Evolutionary conservation across 257 asterid species (phyloP).

Genomic region (Primulina huaijiensis): DNA sequence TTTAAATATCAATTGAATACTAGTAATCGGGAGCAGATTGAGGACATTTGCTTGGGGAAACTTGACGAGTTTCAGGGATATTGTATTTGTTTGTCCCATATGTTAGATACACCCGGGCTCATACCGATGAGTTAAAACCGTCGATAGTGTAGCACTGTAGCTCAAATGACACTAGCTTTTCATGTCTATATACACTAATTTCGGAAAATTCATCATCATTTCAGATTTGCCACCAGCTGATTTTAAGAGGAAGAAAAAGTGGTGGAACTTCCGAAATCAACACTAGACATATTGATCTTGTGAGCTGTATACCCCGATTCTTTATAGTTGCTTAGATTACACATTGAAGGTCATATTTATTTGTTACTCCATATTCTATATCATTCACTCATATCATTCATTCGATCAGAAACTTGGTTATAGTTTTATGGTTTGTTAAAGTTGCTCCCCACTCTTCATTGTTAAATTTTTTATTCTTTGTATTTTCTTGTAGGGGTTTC

Average conservation of each 20-base stretch:
- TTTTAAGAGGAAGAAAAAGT: constrained; percentile 76
- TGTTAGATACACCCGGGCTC: not conserved
- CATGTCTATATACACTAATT: constrained; percentile 3
- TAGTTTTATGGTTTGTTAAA: not conserved
- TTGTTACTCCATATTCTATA: not conserved
- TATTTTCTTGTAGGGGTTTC: not conserved
- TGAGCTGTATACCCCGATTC: not conserved
- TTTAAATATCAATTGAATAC: too few species aligned
- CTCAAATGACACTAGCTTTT: not conserved
- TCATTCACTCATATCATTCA: not conserved
- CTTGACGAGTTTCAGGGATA: not conserved
- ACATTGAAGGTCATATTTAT: constrained; percentile 16
- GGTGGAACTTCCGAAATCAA: constrained; percentile 88
- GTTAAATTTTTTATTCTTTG: not conserved
- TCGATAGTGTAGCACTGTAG: not conserved
- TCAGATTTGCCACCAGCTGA: constrained; percentile 68
- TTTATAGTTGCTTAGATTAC: constrained; percentile 19
- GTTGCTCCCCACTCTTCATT: not conserved
- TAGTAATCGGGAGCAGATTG: not conserved
- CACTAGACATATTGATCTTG: constrained; percentile 31
- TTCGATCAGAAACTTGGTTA: not conserved
- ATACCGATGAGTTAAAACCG: not conserved
- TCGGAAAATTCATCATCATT: constrained; percentile 1
- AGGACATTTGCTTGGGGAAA: not conserved
- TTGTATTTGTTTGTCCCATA: not conserved